Conservation (phyloP, 78 protist species). For the Dictyostelium capitatum region DNA sequence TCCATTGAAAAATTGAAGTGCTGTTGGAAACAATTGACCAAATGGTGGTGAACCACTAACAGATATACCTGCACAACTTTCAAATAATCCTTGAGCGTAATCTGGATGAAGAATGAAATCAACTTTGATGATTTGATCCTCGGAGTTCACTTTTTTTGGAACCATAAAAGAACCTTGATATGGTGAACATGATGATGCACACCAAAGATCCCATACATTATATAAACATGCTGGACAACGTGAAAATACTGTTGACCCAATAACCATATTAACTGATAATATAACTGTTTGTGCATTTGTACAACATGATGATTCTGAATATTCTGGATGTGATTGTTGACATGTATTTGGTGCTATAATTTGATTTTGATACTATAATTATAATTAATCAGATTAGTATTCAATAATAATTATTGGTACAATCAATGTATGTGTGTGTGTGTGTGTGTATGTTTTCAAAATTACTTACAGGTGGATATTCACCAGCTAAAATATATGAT, state of each 20-base stretch:
- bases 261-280: conserved; percentile 22
- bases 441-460: no score
- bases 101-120: conserved; percentile 26
- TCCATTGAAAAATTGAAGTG: background rate
- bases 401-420: background rate
- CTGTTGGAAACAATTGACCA: background rate
- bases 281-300: conserved; percentile 15
- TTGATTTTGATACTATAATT: conserved; percentile 16
- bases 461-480: background rate
- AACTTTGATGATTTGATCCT: background rate
- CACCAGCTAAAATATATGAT: background rate
- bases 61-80: conserved; percentile 41
- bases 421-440: no score
- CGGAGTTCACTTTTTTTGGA: background rate
- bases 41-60: conserved; percentile 41
- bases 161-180: conserved; percentile 67
- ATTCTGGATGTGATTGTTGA: conserved; percentile 57
- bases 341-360: conserved; percentile 35
- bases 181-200: conserved; percentile 67
- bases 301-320: conserved; percentile 51
- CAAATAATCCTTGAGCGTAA: conserved; percentile 58
- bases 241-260: conserved; percentile 34
- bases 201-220: conserved; percentile 78
- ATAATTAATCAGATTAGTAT: no score
- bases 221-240: conserved; percentile 58